These are phyloP conservation scores for Herpetomonas tarakana DNA, from an alignment of 208 protist genomes.

Conservation along the genomic window DNA sequence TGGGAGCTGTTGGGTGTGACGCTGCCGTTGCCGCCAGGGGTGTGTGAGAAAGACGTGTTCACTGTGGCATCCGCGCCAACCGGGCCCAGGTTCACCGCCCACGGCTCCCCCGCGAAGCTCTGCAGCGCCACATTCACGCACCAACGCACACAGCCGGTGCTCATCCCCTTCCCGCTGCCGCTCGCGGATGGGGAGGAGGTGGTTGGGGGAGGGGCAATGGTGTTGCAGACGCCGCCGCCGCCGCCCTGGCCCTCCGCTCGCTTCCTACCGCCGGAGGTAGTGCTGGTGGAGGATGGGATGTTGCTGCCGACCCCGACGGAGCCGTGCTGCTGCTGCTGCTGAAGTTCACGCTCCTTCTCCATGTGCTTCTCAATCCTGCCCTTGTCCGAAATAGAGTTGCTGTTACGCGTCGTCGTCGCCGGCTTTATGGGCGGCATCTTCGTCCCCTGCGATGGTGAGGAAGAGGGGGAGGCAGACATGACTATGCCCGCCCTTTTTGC, in stretches of 20 bases:
- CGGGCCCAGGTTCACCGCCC: conserved; percentile 49
- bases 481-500: too few relatives aligned
- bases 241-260: conserved; percentile 1
- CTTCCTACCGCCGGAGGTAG: too few relatives aligned
- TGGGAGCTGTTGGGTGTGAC: too few relatives aligned
- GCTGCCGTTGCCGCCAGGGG: too few relatives aligned
- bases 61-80: too few relatives aligned
- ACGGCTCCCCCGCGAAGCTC: conserved; percentile 72
- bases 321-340: conserved; percentile 4
- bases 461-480: too few relatives aligned
- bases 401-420: background rate
- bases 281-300: conserved; percentile 5
- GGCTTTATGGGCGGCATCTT: background rate
- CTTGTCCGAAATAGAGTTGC: background rate
- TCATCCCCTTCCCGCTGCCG: conserved; percentile 8
- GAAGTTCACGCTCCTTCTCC: background rate
- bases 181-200: conserved; percentile 4
- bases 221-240: conserved; percentile 4
- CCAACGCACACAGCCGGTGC: conserved; percentile 56
- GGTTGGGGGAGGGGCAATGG: background rate
- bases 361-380: background rate
- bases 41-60: too few relatives aligned
- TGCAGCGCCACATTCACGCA: conserved; percentile 77
- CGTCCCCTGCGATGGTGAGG: background rate
- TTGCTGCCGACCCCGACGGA: background rate